phyloP scores from a whole-genome alignment of 805 yeast species.

The Suhomyces prunicola region DNA sequence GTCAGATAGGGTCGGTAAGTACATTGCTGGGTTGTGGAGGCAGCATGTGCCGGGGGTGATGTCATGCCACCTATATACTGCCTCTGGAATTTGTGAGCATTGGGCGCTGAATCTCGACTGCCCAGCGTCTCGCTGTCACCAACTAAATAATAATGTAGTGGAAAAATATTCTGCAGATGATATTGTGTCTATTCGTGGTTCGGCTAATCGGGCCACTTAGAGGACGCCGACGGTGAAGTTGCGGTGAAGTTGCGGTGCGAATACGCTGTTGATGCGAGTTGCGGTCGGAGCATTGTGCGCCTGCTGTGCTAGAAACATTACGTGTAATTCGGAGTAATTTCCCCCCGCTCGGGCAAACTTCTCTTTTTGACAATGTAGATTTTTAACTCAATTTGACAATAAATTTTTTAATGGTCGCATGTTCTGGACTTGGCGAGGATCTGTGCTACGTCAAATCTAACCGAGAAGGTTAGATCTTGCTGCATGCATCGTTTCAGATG shows the following conservation, averaged over 20 bases:
- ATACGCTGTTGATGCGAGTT: neutral
- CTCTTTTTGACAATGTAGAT: neutral
- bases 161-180: neutral
- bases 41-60: neutral
- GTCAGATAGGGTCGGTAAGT: neutral
- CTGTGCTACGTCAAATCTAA: neutral
- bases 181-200: neutral
- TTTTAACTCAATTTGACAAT: neutral
- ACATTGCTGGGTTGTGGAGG: neutral
- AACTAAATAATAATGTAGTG: neutral
- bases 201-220: neutral
- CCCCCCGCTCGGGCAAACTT: neutral
- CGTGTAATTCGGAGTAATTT: too few species aligned
- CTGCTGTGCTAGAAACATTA: neutral
- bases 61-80: neutral
- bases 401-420: neutral
- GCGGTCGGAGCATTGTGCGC: too few species aligned
- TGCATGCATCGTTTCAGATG: neutral
- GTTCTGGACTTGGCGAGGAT: neutral
- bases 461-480: neutral
- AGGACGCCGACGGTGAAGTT: neutral
- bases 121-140: neutral
- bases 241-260: neutral
- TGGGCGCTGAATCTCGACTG: neutral
- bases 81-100: neutral